Percentiles rank a stretch among this genome's conserved stretches.
Conservation (phyloP, 257 asterid genomes). For the Solanum habrochaites region DNA sequence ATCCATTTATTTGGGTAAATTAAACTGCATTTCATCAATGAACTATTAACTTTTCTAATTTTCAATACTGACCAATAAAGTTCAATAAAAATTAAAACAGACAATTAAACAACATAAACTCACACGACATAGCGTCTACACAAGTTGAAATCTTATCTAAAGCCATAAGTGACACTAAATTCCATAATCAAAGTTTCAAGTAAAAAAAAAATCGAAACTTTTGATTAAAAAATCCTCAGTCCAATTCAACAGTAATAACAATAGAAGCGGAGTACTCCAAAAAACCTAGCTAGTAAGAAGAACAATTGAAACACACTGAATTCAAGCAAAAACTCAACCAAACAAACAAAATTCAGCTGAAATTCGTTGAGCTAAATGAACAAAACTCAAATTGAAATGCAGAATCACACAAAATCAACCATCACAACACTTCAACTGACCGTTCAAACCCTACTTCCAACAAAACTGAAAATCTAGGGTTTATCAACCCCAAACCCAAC, state of each 20-base stretch:
- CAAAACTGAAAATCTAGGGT: conserved; percentile 36
- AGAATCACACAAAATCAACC: neutral
- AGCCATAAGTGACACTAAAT: neutral
- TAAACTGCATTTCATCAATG: neutral
- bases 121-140: neutral
- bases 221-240: neutral
- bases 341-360: neutral
- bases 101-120: neutral
- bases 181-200: neutral
- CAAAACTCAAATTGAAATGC: neutral
- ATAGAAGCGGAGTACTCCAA: neutral
- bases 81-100: neutral
- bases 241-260: neutral
- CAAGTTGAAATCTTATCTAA: neutral
- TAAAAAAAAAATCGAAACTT: neutral
- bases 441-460: conserved; percentile 28
- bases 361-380: neutral
- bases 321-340: neutral
- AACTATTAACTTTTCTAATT: neutral
- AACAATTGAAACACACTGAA: neutral
- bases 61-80: neutral
- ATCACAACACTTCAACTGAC: conserved; percentile 9
- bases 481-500: conserved; percentile 4
- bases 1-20: neutral
- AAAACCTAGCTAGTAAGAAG: neutral